Conservation (phyloP, 2,329 filamentous ascomycete genomes). For the Xylariaceae sp. region DNA sequence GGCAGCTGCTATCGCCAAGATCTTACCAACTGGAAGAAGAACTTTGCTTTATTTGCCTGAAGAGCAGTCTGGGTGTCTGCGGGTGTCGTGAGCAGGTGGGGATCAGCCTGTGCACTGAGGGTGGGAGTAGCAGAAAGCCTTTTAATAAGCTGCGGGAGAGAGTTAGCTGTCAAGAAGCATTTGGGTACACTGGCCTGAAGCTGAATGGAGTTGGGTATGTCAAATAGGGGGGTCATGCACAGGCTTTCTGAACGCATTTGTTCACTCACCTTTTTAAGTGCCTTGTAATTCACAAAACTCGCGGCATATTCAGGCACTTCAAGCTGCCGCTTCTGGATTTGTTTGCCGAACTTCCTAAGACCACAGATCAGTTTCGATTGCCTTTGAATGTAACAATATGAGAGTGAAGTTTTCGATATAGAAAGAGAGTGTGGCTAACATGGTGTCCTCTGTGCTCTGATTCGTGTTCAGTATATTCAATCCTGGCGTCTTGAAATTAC, state of each 20-base stretch:
- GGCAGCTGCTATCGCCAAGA: neutral
- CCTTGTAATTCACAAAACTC: constrained; percentile 99
- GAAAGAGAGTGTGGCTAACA: constrained; percentile 25
- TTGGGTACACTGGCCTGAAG: too few relatives aligned
- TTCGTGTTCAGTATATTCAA: neutral
- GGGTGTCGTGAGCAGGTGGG: constrained; percentile 43
- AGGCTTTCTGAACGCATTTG: neutral
- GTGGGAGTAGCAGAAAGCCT: constrained; percentile 90
- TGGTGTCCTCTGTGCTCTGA: constrained; percentile 22
- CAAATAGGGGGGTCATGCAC: too few relatives aligned
- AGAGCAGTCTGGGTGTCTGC: constrained; percentile 82
- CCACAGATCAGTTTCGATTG: constrained; percentile 5
- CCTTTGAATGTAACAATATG: neutral
- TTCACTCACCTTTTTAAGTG: constrained; percentile 83
- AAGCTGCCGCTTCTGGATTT: constrained; percentile 98
- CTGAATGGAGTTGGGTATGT: too few relatives aligned
- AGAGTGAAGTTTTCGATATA: neutral
- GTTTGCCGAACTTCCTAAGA: constrained; percentile 97
- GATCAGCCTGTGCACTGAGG: constrained; percentile 71
- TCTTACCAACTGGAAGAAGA: constrained; percentile 93
- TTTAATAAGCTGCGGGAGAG: constrained; percentile 79
- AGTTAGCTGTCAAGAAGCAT: too few relatives aligned
- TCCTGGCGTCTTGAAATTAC: neutral
- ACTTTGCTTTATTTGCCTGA: constrained; percentile 96
- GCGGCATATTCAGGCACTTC: constrained; percentile 99